Conservation (phyloP, 805 yeast genomes). For the Yarrowia keelungensis region DNA sequence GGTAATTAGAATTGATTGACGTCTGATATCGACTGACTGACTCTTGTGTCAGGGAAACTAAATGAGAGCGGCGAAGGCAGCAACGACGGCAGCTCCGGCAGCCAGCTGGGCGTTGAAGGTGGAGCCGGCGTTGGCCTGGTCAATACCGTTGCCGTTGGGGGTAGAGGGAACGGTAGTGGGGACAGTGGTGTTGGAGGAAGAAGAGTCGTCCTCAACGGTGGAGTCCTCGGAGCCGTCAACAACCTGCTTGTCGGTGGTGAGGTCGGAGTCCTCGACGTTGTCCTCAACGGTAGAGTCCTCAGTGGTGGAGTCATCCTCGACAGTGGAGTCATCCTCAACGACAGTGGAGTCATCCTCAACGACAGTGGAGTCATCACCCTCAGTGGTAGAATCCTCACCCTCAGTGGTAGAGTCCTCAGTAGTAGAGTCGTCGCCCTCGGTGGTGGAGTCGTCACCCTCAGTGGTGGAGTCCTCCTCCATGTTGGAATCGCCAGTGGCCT, state of each 20-base stretch:
- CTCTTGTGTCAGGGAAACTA: slow-evolving; percentile 6
- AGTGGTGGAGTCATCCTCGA: not conserved
- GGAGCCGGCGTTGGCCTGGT: slow-evolving; percentile 27
- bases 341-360: slow-evolving; percentile 5
- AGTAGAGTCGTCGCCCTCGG: not conserved
- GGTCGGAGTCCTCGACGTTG: slow-evolving; percentile 1
- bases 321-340: not conserved
- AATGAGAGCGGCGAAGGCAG: slow-evolving; percentile 25
- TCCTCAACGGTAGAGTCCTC: not conserved
- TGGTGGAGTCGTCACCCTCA: not conserved
- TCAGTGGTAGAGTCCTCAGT: not conserved
- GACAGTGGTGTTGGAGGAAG: slow-evolving; percentile 8
- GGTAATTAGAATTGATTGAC: slow-evolving; percentile 8
- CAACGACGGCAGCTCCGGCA: slow-evolving; percentile 21
- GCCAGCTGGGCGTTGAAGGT: slow-evolving; percentile 28
- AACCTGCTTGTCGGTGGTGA: slow-evolving; percentile 8
- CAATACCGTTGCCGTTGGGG: slow-evolving; percentile 4
- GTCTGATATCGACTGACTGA: no score
- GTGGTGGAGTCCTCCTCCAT: not conserved
- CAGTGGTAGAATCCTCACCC: not conserved
- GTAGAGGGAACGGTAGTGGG: not conserved
- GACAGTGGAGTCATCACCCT: slow-evolving; percentile 4
- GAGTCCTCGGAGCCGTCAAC: not conserved
- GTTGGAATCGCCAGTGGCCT: not conserved
- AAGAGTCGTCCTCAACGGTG: not conserved